Conservation (phyloP, 352 stramenopile genomes). For the Phytopythium cucurbitacearum region DNA sequence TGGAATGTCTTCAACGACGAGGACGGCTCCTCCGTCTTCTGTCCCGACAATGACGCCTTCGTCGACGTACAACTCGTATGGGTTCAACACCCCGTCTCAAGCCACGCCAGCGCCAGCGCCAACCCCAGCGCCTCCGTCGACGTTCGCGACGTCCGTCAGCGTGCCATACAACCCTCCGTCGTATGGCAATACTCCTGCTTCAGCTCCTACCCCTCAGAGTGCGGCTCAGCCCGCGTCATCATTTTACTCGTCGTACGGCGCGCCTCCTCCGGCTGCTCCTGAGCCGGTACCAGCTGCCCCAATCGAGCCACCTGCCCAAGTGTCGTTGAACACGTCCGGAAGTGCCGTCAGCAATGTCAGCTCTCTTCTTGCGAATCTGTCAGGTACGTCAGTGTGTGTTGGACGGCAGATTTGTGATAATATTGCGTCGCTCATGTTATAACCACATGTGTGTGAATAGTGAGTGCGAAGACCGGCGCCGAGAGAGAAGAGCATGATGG, state of each 20-base stretch:
- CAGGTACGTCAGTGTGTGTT: conserved; percentile 17
- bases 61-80: conserved; percentile 5
- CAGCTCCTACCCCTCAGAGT: not conserved
- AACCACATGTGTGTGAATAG: conserved; percentile 3
- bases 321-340: conserved; percentile 34
- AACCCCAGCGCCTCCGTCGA: conserved; percentile 3
- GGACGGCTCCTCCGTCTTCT: conserved; percentile 11
- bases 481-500: conserved; percentile 64
- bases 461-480: conserved; percentile 31
- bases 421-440: not conserved
- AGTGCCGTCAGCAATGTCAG: conserved; percentile 47
- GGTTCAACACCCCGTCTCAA: conserved; percentile 5
- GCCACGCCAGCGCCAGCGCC: conserved; percentile 1
- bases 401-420: not conserved
- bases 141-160: conserved; percentile 15
- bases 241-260: conserved; percentile 10
- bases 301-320: conserved; percentile 32
- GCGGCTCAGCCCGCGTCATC: not conserved
- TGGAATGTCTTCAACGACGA: conserved; percentile 29
- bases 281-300: conserved; percentile 14
- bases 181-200: conserved; percentile 8
- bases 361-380: conserved; percentile 58
- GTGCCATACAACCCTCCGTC: conserved; percentile 20
- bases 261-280: conserved; percentile 13
- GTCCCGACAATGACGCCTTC: not conserved